These are phyloP conservation scores for Boletus rufocinnamomeus DNA, from an alignment of 768 basidiomycete species.

Conservation along the genomic window DNA sequence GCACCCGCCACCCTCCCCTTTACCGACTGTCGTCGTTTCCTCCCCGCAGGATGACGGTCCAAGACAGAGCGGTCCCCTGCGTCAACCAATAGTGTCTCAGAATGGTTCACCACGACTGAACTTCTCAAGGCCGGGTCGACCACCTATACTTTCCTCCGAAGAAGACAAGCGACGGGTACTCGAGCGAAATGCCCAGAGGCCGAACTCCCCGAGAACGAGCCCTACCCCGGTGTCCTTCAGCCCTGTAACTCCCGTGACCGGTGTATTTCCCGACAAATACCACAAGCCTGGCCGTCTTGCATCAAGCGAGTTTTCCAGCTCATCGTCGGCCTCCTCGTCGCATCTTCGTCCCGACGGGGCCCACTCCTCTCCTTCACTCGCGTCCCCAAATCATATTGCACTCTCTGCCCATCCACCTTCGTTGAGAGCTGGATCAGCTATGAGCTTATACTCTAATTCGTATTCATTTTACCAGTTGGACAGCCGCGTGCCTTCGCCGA, in stretches of 20 bases:
- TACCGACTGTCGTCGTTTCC: conserved; percentile 60
- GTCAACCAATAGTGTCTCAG: conserved; percentile 43
- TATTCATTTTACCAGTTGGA: conserved; percentile 71
- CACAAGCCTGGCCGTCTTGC: background rate
- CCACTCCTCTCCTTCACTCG: conserved; percentile 18
- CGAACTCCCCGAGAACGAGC: conserved; percentile 33
- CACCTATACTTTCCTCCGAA: conserved; percentile 41
- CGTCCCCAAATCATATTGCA: conserved; percentile 7
- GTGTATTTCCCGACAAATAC: conserved; percentile 13
- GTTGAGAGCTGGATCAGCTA: conserved; percentile 39
- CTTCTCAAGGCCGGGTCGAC: conserved; percentile 65
- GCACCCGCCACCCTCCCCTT: conserved; percentile 24
- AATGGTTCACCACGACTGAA: conserved; percentile 45
- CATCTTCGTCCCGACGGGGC: conserved; percentile 23
- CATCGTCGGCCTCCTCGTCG: conserved; percentile 1
- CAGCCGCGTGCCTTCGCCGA: conserved; percentile 45
- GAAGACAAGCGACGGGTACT: conserved; percentile 48
- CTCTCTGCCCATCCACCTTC: conserved; percentile 40
- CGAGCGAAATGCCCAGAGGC: conserved; percentile 56
- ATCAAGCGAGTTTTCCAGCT: background rate
- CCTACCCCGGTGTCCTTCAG: conserved; percentile 7
- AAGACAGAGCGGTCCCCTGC: conserved; percentile 29
- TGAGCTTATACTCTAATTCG: conserved; percentile 52
- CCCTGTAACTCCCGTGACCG: conserved; percentile 28
- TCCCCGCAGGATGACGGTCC: conserved; percentile 36